Evolutionary conservation across 2,329 filamentous ascomycete species (phyloP).

Genomic region (Fusarium euwallaceae): DNA sequence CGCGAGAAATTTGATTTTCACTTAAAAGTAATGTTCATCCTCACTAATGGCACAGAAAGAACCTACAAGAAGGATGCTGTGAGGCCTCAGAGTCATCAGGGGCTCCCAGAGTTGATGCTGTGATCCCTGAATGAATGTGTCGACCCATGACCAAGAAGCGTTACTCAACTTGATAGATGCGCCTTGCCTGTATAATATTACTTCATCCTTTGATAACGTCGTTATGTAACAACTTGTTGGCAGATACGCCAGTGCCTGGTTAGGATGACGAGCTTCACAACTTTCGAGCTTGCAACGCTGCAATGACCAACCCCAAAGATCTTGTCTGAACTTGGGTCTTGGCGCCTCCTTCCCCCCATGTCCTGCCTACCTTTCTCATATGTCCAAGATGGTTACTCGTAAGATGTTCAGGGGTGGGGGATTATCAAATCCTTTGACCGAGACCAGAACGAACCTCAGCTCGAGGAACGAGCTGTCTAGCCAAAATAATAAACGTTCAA

Average conservation of each 20-base stretch:
- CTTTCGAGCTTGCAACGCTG: background rate
- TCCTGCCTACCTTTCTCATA: background rate
- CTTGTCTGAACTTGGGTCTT: background rate
- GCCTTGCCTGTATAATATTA: background rate
- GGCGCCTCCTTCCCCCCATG: background rate
- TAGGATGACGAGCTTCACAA: constrained; percentile 8
- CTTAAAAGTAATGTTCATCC: background rate
- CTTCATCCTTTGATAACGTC: background rate
- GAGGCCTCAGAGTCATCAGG: background rate
- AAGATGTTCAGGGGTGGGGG: background rate
- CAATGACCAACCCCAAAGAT: background rate
- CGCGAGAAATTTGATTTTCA: background rate
- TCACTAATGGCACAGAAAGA: background rate
- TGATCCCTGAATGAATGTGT: background rate
- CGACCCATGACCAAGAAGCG: constrained; percentile 8
- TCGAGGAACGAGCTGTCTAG: background rate
- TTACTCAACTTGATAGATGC: background rate
- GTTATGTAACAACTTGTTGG: background rate
- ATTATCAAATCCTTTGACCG: constrained; percentile 7
- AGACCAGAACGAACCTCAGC: background rate
- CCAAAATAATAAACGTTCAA: background rate
- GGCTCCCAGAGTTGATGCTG: background rate
- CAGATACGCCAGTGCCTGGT: background rate
- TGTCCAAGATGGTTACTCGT: background rate
- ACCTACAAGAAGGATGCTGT: background rate